These are phyloP conservation scores for Tolypocladium ophioglossoides DNA, from an alignment of 2,329 filamentous ascomycete genomes.

Conservation along the genomic window DNA sequence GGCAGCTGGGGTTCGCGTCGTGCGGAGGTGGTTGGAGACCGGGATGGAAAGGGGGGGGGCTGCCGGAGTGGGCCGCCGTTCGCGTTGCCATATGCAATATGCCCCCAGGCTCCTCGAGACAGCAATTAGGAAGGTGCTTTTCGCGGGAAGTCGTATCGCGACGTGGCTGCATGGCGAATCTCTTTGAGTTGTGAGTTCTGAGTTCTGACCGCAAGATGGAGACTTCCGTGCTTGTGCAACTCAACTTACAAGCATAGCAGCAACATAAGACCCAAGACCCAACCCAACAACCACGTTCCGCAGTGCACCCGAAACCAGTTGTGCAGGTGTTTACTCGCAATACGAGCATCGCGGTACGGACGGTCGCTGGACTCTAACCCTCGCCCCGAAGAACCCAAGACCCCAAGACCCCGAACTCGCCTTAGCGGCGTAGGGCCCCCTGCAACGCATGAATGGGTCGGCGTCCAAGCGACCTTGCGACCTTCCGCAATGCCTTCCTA, in stretches of 20 bases:
- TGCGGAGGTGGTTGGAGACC: background rate
- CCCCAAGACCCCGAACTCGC: background rate
- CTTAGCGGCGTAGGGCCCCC: too few species aligned
- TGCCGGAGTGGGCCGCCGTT: background rate
- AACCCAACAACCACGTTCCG: background rate
- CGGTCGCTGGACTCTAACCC: background rate
- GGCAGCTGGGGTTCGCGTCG: background rate
- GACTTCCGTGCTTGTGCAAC: too few species aligned
- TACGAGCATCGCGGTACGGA: too few species aligned
- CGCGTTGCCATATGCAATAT: background rate
- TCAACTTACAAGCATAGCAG: too few species aligned
- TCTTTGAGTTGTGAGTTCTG: background rate
- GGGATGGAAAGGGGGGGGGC: too few species aligned
- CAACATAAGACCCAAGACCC: too few species aligned
- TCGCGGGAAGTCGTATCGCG: background rate
- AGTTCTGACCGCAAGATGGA: too few species aligned
- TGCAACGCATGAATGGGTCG: background rate
- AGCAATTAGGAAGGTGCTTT: too few species aligned
- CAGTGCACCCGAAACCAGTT: background rate
- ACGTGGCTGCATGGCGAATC: background rate
- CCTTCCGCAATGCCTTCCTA: too few species aligned
- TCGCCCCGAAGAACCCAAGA: too few species aligned
- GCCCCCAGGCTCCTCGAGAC: too few species aligned
- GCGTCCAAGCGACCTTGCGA: background rate
- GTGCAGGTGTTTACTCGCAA: too few species aligned